Base-by-base conservation (phyloP, 2,329 filamentous ascomycete genomes). In the Scytalidium sp. region DNA sequence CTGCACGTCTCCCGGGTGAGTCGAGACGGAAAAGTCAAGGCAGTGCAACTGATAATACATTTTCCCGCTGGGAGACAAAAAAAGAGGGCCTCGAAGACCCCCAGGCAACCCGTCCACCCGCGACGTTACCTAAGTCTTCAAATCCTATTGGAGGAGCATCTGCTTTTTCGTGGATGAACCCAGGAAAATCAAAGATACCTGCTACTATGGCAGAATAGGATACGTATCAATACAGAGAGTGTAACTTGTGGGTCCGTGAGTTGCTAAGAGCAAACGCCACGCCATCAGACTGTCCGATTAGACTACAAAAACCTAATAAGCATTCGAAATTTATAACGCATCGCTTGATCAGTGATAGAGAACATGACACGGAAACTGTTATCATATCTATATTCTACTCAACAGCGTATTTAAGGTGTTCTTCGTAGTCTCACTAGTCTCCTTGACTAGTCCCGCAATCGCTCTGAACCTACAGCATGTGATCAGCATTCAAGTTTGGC, bases 61-160 rank as follows among this genome's bases (percentile, higher is more conserved):
- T 54, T 17, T 40, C 20, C 22, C 54, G 75, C 49, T 83, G 80
- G 80, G 81, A 82, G 22, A 55, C 70, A 39, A 84, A 82, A 64
- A 70, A 70, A 42, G 66, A 70, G 25, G 70, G 69, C 56, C 66
- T 61, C 41, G 66, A 66, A 46, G 64, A 67, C 22, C 63, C 66
- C 15, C 67, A 67, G 27, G 53, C 45, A 6, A 41, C 54, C 3
- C 51, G 49, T 43, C 45, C 49, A 13, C 56, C 60, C 45, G 46
- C 56, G 21, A 58, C 53, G 5, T 51, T 78, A 59, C 72, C 81
- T 15, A 79, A 83, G 50, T 78, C 83, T 6, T 76, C 83, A 25
- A 97, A 97, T 63, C 93, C 94, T 0, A 81, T 96, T 17, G 93
- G 93, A 8, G 89, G 89, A n/a, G 93, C 88, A 13, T 94, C 90